Evolutionary conservation across 495 filamentous ascomycete genomes (phyloP), one percentile per base, ranked within the genome.

Genomic region (Lophium mytilinum): DNA sequence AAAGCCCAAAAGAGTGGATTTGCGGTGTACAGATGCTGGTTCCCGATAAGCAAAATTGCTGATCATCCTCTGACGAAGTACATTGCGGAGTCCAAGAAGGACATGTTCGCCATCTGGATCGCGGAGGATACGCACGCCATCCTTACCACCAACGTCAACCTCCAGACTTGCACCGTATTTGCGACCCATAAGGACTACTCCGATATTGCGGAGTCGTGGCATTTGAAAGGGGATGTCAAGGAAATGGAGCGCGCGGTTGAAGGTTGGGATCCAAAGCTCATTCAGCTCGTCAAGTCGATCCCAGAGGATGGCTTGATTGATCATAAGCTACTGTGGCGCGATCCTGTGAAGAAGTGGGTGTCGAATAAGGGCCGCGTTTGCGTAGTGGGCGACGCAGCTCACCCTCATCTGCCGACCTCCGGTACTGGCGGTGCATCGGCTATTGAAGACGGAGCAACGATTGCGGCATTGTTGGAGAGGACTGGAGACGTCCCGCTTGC

Each of bases 351-450:
- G 4, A 81, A 75, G 0, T 90, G 85, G 76, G 76, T 85, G 15
- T 83, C 78, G 5, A 72, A 78, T 12, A 71, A 74, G 12, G 75
- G 78, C 11, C 74, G 80, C 17, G 83, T 83, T n/a, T 76, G 74
- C 35, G 71, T 85, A 14, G 75, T 89, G 35, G 86, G 86, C 19
- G 87, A 89, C 61, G 74, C 83, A 6, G 86, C 86, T 1, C 87
- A 90, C 69, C 80, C 86, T 0, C 88, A 89, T 67, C 72, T 89
- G 4, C 86, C 85, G 0, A 87, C 84, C 0, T 83, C 79, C 4
- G 80, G 81, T n/a, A 82, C 88, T 57, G 87, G 87, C 0, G 86
- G 83, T 0, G 85, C 80, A 33, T 82, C 87, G 62, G 83, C 85
- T 0, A 82, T 89, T 58, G 87, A 90, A 61, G 87, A 89, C 66